Percentiles rank a stretch among this genome's conserved stretches.
These are phyloP conservation scores for Saksenaea oblongispora DNA, from an alignment of 371 early-diverging fungal genomes.

Conservation along the genomic window DNA sequence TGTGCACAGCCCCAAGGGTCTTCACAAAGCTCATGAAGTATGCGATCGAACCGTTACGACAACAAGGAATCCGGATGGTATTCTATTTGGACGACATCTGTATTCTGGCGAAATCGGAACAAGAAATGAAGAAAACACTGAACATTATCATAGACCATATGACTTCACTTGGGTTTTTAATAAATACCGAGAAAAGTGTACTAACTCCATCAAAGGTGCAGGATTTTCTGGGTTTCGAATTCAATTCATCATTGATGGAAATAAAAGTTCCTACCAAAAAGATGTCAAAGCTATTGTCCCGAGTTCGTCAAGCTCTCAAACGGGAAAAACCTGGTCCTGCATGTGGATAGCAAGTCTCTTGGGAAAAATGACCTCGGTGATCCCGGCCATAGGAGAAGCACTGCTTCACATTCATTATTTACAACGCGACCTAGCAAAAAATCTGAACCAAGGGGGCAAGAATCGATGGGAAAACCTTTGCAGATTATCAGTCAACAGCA, in stretches of 20 bases:
- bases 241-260: conserved; percentile 14
- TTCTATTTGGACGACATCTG: conserved; percentile 21
- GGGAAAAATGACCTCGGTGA: conserved; percentile 19
- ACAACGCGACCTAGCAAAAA: conserved; percentile 9
- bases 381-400: conserved; percentile 10
- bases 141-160: background rate
- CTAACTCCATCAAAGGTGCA: conserved; percentile 1
- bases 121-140: background rate
- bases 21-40: conserved; percentile 6
- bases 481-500: background rate
- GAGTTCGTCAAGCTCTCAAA: background rate
- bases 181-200: conserved; percentile 14
- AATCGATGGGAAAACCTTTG: background rate
- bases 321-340: background rate
- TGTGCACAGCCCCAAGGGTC: background rate
- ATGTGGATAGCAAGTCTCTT: conserved; percentile 6
- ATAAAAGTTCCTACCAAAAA: conserved; percentile 7
- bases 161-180: background rate
- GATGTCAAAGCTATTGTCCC: background rate
- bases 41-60: conserved; percentile 7
- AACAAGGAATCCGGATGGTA: conserved; percentile 4
- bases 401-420: conserved; percentile 6
- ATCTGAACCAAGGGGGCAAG: background rate
- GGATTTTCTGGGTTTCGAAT: conserved; percentile 11
- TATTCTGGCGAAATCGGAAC: conserved; percentile 6